Evolutionary conservation across 345 rosid genomes (phyloP).

Genomic region (Acer negundo): DNA sequence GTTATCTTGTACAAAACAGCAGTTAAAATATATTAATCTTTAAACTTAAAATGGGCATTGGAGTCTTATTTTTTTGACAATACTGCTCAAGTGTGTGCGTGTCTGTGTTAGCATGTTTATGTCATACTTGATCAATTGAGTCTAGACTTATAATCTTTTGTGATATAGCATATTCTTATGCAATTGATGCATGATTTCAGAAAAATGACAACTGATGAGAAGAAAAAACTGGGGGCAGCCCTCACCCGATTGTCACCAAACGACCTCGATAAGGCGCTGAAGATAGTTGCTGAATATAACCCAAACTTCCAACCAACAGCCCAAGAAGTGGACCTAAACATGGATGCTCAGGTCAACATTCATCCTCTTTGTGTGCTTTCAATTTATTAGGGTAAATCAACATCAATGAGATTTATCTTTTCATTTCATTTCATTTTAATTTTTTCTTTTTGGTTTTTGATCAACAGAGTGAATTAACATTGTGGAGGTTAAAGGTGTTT

Average conservation of each 20-base stretch:
- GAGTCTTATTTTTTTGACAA: background rate
- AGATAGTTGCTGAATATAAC: conserved; percentile 71
- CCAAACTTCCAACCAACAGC: conserved; percentile 65
- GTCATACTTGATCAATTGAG: background rate
- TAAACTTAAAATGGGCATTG: background rate
- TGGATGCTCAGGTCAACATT: conserved; percentile 62
- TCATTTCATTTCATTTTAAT: background rate
- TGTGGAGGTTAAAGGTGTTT: conserved; percentile 78
- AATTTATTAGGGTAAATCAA: background rate
- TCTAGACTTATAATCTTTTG: background rate
- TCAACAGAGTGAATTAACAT: conserved; percentile 56
- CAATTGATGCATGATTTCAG: conserved; percentile 30
- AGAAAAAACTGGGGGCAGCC: conserved; percentile 60
- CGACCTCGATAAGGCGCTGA: conserved; percentile 63
- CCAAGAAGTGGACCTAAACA: conserved; percentile 72
- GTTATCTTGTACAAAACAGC: background rate
- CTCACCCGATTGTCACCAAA: conserved; percentile 56
- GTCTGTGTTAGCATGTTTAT: background rate
- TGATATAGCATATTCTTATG: background rate
- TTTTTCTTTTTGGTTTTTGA: background rate
- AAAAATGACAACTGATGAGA: conserved; percentile 67
- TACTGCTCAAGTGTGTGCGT: background rate
- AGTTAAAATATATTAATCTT: background rate
- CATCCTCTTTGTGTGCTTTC: background rate
- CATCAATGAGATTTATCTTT: background rate